Base-by-base conservation (phyloP, 78 protist species). In the Isochrysis galbana region DNA sequence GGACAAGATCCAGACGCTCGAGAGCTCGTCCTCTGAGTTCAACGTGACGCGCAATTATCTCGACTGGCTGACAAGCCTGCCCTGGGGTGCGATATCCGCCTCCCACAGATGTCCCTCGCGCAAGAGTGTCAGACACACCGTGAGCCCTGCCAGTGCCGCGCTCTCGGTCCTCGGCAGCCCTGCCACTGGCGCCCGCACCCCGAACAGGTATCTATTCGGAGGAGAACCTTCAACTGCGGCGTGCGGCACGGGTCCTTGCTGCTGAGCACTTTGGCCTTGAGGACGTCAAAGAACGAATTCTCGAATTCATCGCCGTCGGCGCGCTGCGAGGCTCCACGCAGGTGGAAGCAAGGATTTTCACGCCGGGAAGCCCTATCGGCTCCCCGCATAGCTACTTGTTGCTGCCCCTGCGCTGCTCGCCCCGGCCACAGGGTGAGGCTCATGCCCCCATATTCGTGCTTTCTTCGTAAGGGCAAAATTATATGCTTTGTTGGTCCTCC, bases 281-380 rank as follows among this genome's bases (percentile, higher is more conserved):
- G 38, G 98, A 98, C 34, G 91, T 98, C 87, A 98, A 98, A 93
- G 98, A 98, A 38, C 95, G 97, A 44, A 97, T 98, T 70, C 93
- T 96, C 39, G 98, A 97, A 55, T 97, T 97, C 80, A 96, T 98
- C 54, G 98, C 99, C 2, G 97, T 98, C 38, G 96, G 97, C 44
- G 84, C 90, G 39, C 90, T 97, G 5, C 0, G 77, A 14, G 98
- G 97, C 51, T 44, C 55, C 25, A 42, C 54, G 36, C 88, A 78
- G 67, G 67, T 54, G 32, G 19, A 54, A 10, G 67, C 67, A n/a
- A n/a, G n/a, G n/a, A n/a, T n/a, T n/a, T n/a, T n/a, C n/a, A n/a
- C n/a, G n/a, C n/a, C n/a, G n/a, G n/a, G n/a, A n/a, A n/a, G n/a
- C n/a, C n/a, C n/a, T n/a, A n/a, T n/a, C n/a, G n/a, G n/a, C n/a